A percentile compares a stretch with the other conserved stretches of the same genome.
Evolutionary conservation across 306 rosid species (phyloP).

Genomic region (Rubus idaeus): DNA sequence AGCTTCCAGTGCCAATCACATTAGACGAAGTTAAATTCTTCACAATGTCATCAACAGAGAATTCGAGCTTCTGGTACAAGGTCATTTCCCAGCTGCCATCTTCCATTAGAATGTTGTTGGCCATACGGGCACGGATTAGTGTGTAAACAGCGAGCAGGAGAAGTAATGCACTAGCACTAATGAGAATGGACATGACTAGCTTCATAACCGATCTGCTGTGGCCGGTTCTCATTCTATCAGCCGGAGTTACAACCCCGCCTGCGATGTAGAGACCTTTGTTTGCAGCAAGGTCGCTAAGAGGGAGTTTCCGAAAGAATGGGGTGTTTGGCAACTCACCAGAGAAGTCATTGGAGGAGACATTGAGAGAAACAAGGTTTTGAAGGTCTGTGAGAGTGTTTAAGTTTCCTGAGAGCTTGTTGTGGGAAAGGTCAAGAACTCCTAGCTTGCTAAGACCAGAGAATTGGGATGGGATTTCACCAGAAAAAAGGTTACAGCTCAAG

Average conservation of each 20-base stretch:
- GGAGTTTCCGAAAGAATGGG: conserved; percentile 66
- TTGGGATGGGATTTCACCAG: conserved; percentile 72
- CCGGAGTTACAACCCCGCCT: conserved; percentile 34
- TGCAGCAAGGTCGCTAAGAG: conserved; percentile 56
- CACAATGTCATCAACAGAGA: conserved; percentile 60
- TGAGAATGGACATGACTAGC: conserved; percentile 50
- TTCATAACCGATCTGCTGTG: conserved; percentile 38
- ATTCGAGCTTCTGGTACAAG: conserved; percentile 66
- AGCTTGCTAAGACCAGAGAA: conserved; percentile 66
- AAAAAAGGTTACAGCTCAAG: conserved; percentile 70
- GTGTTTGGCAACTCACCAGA: conserved; percentile 72
- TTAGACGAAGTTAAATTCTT: conserved; percentile 59
- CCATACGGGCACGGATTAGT: conserved; percentile 39
- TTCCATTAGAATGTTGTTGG: conserved; percentile 37
- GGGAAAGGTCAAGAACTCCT: conserved; percentile 77
- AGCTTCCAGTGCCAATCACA: conserved; percentile 77
- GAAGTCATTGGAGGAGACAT: conserved; percentile 75
- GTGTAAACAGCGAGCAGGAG: conserved; percentile 50
- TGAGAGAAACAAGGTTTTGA: conserved; percentile 70
- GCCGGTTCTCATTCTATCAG: conserved; percentile 28
- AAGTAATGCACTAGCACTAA: conserved; percentile 46
- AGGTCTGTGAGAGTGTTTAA: conserved; percentile 48
- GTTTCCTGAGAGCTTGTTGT: conserved; percentile 70
- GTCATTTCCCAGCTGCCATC: conserved; percentile 72
- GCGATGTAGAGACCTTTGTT: conserved; percentile 69